Evolutionary conservation across 495 filamentous ascomycete genomes (phyloP).

Genomic region (Lophium mytilinum): DNA sequence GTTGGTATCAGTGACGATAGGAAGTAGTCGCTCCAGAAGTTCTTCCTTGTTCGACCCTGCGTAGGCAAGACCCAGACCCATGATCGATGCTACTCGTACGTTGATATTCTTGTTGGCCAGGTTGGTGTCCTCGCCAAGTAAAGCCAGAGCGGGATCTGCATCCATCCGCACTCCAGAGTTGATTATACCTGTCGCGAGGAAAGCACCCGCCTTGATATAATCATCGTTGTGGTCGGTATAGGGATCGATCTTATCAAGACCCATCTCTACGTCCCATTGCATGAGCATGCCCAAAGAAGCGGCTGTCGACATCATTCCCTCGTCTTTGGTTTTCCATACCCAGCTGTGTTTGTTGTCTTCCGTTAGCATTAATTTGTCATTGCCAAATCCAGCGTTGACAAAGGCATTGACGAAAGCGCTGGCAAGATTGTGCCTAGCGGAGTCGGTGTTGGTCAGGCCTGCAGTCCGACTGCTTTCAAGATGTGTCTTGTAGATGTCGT

Average conservation of each 20-base stretch:
- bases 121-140: slow-evolving; percentile 70
- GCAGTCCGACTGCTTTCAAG: slow-evolving; percentile 88
- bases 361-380: slow-evolving; percentile 94
- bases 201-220: slow-evolving; percentile 78
- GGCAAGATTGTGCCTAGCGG: slow-evolving; percentile 88
- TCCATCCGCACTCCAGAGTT: slow-evolving; percentile 85
- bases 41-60: slow-evolving; percentile 87
- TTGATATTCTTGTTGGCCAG: slow-evolving; percentile 65
- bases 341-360: slow-evolving; percentile 75
- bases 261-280: slow-evolving; percentile 83
- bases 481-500: slow-evolving; percentile 99
- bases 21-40: slow-evolving; percentile 68
- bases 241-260: slow-evolving; percentile 84
- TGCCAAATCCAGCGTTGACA: slow-evolving; percentile 89
- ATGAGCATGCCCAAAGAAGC: slow-evolving; percentile 85
- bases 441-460: slow-evolving; percentile 88
- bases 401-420: slow-evolving; percentile 96
- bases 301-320: slow-evolving; percentile 92
- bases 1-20: slow-evolving; percentile 73
- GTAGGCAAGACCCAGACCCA: slow-evolving; percentile 92
- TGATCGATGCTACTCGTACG: slow-evolving; percentile 74
- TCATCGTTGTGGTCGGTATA: slow-evolving; percentile 81
- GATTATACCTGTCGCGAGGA: slow-evolving; percentile 85
- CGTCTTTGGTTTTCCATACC: slow-evolving; percentile 99
- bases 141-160: slow-evolving; percentile 76